Evolutionary conservation across 2,329 filamentous ascomycete species (phyloP), one percentile per base, ranked within the genome.

Genomic region (Arthrinium puccinioides): DNA sequence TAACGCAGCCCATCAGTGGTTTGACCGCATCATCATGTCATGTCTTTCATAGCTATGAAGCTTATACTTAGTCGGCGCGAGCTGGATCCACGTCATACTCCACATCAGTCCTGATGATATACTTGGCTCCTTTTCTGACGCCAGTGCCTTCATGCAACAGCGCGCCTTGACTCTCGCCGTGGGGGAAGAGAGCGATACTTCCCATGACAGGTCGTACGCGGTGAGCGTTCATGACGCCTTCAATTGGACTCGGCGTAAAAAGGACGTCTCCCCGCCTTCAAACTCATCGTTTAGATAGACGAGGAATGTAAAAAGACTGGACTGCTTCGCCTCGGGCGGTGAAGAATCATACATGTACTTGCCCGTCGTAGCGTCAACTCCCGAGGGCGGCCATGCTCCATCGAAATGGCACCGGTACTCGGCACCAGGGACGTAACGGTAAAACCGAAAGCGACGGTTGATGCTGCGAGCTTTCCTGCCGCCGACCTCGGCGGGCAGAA

Each of bases 271-370:
- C 18, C 81, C 81, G 9, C 77, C 79, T 45, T 81, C 74, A 37
- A 85, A 85, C 40, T 85, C 80, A 43, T 84, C 80, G 34, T 84
- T 84, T 3, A 84, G 63, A 46, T 84, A 84, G 3, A 84, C 68
- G 13, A 84, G 56, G 50, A 84, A 84, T 0, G 80, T 84, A 46
- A 82, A 84, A 3, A 84, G 61, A 0, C 78, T 82, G 19, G 78
- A 82, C 54, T 84, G 80, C 46, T 70, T 76, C 21, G 70, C 70
- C 0, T 62, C 64, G 1, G 64, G 43, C 0, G 80, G 79, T 2
- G 80, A 84, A 1, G 71, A 61, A 45, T 86, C 82, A 55, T 84
- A 86, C 4, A 81, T 66, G 39, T 85, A 85, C 1, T 62, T 69
- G 2, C 47, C 48, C 26, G 44, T 74, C 69, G 36, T 70, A 0